Base-by-base conservation (phyloP, 441 rosid species). In the Populus hybrid region DNA sequence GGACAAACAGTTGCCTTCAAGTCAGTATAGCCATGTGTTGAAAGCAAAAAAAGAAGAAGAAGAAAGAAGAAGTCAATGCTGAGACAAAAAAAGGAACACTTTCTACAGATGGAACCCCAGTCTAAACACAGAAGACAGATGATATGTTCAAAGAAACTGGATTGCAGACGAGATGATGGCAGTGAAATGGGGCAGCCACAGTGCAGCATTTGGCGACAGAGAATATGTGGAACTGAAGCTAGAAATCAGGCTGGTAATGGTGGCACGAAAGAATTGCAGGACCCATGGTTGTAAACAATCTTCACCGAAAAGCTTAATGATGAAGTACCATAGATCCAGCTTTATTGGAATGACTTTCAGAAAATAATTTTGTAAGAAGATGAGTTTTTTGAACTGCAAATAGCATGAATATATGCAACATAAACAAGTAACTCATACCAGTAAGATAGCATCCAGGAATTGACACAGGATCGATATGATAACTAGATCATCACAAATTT, bases 1-100 rank as follows among this genome's bases (percentile, higher is more conserved):
- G 80, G 59, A 82, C 70, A 73, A 69, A 59, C 35, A 77, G 80
- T 67, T 8, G 42, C 24, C 65, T 70, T n/a, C 8, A 78, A 54
- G 69, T 80, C 66, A 83, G 36, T 54, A 69, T 21, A 40, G 12
- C 21, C 34, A 8, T 30, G 23, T 18, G 35, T n/a, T 28, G 71
- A 57, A 67, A 64, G 35, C 42, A 70, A 59, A 42, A 24, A 38
- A 36, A 35, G 23, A 30, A 68, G 10, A 34, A 30, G 18, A 42
- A 35, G 68, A 38, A 36, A 42, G 28, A 50, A 72, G 26, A 40
- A 30, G 18, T 79, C 26, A 18, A 65, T 8, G 14, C 59, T 10
- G 69, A 32, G 69, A 61, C 28, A 76, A 28, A 42, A 42, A 70
- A 50, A 16, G 36, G 23, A 2, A 59, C 67, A 65, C 12, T 50